Evolutionary conservation across 257 asterid species (phyloP), one percentile per base, ranked within the genome.

Genomic region (Scutellaria minor): DNA sequence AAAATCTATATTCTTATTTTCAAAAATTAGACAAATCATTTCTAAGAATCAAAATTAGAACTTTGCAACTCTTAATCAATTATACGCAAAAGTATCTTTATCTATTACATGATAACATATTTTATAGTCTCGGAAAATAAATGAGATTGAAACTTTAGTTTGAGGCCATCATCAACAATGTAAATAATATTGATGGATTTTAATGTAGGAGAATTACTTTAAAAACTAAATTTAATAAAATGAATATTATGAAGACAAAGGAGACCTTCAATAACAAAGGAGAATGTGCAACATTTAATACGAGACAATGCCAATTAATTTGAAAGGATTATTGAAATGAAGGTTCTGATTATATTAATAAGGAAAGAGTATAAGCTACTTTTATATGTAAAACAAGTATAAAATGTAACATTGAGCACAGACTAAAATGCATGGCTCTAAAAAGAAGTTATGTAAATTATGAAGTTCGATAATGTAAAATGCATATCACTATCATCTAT

Each of bases 121-220:
- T 61, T 39, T 27, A 20, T 10, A 60, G 45, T 59, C 27, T 10
- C 37, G 58, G 39, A 46, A 14, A 37, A 61, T 3, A 59, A 69
- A 12, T 41, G 9, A 47, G 13, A 48, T 9, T 41, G 9, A 11
- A 9, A 13, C 9, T 41, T 40, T 13, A 61, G 24, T 41, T 53
- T 63, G 10, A 52, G 62, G 51, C 76, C 42, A 42, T 52, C 71
- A 48, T 39, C 52, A 35, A 12, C 31, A 39, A 41, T 22, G 62
- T 8, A 39, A 47, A 71, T 37, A 71, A 35, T 9, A 53, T 31
- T 18, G 10, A 35, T 60, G 6, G 46, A 27, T 56, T 27, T 37
- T 58, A 8, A 31, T 18, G 65, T 56, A 58, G 2, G 52, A 47
- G 50, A 47, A 60, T 37, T 14, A 39, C 42, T 39, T 62, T 51